phyloP scores from a whole-genome alignment of 495 filamentous ascomycete species.

The Trypethelium eluteriae region DNA sequence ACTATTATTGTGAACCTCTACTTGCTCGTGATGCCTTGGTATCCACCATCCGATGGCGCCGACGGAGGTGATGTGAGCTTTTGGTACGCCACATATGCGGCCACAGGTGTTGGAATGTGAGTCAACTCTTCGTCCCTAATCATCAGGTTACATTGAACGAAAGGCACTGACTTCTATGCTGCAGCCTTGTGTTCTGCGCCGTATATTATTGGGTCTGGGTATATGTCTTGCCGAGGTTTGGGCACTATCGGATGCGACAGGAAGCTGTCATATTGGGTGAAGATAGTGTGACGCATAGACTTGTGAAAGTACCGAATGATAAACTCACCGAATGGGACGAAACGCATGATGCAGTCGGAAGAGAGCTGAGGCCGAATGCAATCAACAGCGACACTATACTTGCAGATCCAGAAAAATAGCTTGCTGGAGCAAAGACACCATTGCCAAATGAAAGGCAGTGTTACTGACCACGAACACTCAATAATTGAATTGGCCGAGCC shows the following conservation, averaged over 20 bases:
- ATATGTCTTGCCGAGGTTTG: slow-evolving; percentile 42
- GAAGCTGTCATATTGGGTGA: slow-evolving; percentile 44
- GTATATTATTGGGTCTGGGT: slow-evolving; percentile 54
- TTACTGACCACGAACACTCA: no score
- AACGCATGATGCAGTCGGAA: slow-evolving; percentile 49
- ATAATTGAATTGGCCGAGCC: no score
- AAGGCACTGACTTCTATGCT: slow-evolving; percentile 8
- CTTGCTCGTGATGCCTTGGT: slow-evolving; percentile 58
- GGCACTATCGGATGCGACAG: slow-evolving; percentile 48
- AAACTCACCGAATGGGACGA: slow-evolving; percentile 48
- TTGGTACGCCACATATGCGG: slow-evolving; percentile 59
- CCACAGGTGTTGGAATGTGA: slow-evolving; percentile 50
- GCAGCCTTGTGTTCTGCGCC: slow-evolving; percentile 43
- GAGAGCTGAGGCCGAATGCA: slow-evolving; percentile 8
- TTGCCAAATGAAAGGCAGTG: no score
- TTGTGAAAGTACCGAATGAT: slow-evolving; percentile 47
- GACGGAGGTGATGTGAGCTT: slow-evolving; percentile 56
- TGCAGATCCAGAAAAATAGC: not conserved
- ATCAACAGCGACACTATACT: not conserved
- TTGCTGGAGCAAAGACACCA: not conserved
- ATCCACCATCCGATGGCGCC: slow-evolving; percentile 50
- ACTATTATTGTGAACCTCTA: slow-evolving; percentile 49
- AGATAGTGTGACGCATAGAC: slow-evolving; percentile 44
- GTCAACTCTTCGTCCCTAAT: slow-evolving; percentile 22
- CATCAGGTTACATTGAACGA: not conserved